Base-by-base conservation (phyloP, 1,284 basidiomycete species). In the Blastosporella zonata region DNA sequence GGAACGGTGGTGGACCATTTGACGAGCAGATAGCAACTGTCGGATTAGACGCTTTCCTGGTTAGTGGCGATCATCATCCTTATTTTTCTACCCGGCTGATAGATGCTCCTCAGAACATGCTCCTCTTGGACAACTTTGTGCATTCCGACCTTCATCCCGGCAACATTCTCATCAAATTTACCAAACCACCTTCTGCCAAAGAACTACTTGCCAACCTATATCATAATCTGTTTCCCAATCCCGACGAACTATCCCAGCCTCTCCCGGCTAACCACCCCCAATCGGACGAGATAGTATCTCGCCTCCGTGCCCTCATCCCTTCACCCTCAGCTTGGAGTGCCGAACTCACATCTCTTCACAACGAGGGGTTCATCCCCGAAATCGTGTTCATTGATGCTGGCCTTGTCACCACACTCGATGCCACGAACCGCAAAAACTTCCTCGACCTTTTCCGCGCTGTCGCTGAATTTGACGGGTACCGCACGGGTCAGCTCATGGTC, bases 161-260 rank as follows among this genome's bases (percentile, higher is more conserved):
- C 23, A 97, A 97, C 67, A 96, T 97, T 67, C 93, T 98, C 88
- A 85, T 97, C 71, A 96, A 95, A 65, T 97, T 98, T 68, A 87
- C 85, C 65, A 89, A 88, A 63, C 90, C 90, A 0, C 75, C 81
- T 6, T 78, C 82, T 0, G 84, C 82, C 1, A 68, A 74, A 42
- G 75, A 78, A 53, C 68, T 91, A 37, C 66, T 87, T 37, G 69
- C 72, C 55, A 78, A 78, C 60, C 69, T 86, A 36, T 81, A 76
- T 62, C 62, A 63, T 62, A 63, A 69, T 47, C 45, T 67, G 40
- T 71, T 69, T 63, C 62, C 60, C 51, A 70, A 63, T 27, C 68
- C 72, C n/a, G 72, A 81, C 21, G 73, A 82, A 6, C 64, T 59
- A 7, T 71, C 59, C 55, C 49, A 59, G 23, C 50, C 55, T 36